Evolutionary conservation across 106 monocot genomes (phyloP).

Genomic region (Dioscorea zingiberensis): DNA sequence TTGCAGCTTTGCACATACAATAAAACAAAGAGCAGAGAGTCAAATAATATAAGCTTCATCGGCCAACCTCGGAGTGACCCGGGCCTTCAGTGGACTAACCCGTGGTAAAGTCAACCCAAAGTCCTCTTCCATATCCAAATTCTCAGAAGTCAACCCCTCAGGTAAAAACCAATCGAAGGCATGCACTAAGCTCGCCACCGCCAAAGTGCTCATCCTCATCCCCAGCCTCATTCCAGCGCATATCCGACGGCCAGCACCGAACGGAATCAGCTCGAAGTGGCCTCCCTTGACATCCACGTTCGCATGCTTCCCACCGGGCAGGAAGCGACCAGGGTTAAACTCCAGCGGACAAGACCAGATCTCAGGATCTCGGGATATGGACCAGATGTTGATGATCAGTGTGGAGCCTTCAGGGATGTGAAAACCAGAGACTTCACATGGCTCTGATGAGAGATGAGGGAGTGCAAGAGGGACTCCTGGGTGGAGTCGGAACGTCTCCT

Average conservation of each 20-base stretch:
- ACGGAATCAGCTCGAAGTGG: constrained; percentile 38
- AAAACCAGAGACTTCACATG: too few relatives aligned
- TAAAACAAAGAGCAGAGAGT: too few relatives aligned
- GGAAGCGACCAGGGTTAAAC: constrained; percentile 34
- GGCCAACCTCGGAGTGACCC: too few relatives aligned
- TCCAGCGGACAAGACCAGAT: constrained; percentile 32
- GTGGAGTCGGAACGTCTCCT: too few relatives aligned
- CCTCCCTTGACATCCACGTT: constrained; percentile 28
- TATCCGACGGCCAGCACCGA: constrained; percentile 39
- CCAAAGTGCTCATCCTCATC: constrained; percentile 30
- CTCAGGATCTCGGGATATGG: too few relatives aligned
- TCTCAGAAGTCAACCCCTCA: constrained; percentile 11
- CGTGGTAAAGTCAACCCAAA: too few relatives aligned
- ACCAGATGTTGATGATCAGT: too few relatives aligned
- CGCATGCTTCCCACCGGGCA: constrained; percentile 20
- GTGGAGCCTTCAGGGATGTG: too few relatives aligned
- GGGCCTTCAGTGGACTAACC: too few relatives aligned
- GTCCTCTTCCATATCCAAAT: constrained; percentile 34
- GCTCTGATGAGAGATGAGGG: constrained; percentile 5
- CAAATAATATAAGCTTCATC: too few relatives aligned
- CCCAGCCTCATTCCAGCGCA: constrained; percentile 41
- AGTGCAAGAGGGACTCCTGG: background rate
- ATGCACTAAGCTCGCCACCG: constrained; percentile 32
- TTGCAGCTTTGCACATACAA: too few relatives aligned
- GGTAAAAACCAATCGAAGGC: constrained; percentile 42